Evolutionary conservation across 176 grass and related monocot genomes (phyloP), one percentile per base, ranked within the genome.

Genomic region (Oryza brachyantha): DNA sequence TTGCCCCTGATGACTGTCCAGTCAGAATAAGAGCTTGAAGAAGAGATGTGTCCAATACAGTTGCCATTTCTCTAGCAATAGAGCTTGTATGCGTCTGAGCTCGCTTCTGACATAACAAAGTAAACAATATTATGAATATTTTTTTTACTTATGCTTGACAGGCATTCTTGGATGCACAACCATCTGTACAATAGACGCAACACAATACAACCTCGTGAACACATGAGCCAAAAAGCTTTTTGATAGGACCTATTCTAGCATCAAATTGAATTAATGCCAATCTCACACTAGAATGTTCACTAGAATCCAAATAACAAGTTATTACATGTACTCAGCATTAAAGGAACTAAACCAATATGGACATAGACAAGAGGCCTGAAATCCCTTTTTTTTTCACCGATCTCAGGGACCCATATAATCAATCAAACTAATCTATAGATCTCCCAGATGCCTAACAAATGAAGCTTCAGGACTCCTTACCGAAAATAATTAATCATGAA

Each of bases 1-100:
- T 52, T 75, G 79, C 83, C 50, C 74, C 80, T 60, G 88, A 84
- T 67, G 82, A 79, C 83, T 99, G 96, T 68, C 85, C 81, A 52
- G 92, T 87, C 73, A 99, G 92, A 91, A 99, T 63, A 75, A 99
- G 90, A 67, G 91, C 90, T 86, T 99, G 92, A 85, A 99, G 92
- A 81, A 99, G 90, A 85, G 92, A 83, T 68, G 92, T 93, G 52
- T 99, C 96, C 58, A 99, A 72, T 87, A 99, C 83, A 81, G 88
- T 87, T 38, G 96, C 90, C 84, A 88, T 91, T 84, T 99, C 96
- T 90, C 92, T 93, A 50, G 96, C 96, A 79, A 99, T 84, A 19
- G 90, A 99, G 78, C 90, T 89, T 75, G 89, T 88, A 78, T 92
- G 79, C 5, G 83, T 83, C 72, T 89, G 86, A 64, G 84, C 68